Percentiles rank a stretch among this genome's conserved stretches.
These are phyloP conservation scores for Diaporthe aspalathi DNA, from an alignment of 2,329 filamentous ascomycete genomes.

Conservation along the genomic window DNA sequence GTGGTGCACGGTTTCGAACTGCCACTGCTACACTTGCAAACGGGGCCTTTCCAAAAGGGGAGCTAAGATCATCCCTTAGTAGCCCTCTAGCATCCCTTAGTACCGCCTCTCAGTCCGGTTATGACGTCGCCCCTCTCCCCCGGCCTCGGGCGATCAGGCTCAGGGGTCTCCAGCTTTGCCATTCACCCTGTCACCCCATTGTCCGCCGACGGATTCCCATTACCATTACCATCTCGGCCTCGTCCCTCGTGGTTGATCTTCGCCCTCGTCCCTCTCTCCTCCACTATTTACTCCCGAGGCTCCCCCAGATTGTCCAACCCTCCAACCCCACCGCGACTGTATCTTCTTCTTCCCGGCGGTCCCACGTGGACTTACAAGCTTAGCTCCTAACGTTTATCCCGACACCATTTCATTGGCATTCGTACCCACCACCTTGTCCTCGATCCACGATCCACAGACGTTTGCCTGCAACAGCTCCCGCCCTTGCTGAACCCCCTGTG, in stretches of 20 bases:
- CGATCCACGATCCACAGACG: slow-evolving; percentile 25
- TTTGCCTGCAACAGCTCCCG: slow-evolving; percentile 5
- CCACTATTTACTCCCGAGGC: slow-evolving; percentile 22
- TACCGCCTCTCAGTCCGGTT: neutral
- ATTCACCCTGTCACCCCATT: neutral
- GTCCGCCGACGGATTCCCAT: slow-evolving; percentile 26
- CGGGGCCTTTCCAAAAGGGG: slow-evolving; percentile 23
- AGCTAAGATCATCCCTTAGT: slow-evolving; percentile 18
- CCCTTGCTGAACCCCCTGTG: neutral
- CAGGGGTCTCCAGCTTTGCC: slow-evolving; percentile 26
- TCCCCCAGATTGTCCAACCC: slow-evolving; percentile 12
- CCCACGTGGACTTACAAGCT: slow-evolving; percentile 20
- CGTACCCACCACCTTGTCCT: slow-evolving; percentile 15
- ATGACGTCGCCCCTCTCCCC: slow-evolving; percentile 30
- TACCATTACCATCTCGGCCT: slow-evolving; percentile 19
- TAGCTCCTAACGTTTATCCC: neutral
- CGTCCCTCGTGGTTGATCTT: slow-evolving; percentile 28
- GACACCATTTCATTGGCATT: slow-evolving; percentile 7
- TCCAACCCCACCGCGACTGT: neutral
- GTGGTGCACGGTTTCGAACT: slow-evolving; percentile 20
- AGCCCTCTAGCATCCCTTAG: too few species aligned
- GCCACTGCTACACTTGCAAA: slow-evolving; percentile 17
- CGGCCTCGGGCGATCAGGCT: too few species aligned
- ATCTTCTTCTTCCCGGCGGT: slow-evolving; percentile 5
- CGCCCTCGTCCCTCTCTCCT: slow-evolving; percentile 3